phyloP scores from a whole-genome alignment of 352 stramenopile genomes.

The Globisporangium splendens region DNA sequence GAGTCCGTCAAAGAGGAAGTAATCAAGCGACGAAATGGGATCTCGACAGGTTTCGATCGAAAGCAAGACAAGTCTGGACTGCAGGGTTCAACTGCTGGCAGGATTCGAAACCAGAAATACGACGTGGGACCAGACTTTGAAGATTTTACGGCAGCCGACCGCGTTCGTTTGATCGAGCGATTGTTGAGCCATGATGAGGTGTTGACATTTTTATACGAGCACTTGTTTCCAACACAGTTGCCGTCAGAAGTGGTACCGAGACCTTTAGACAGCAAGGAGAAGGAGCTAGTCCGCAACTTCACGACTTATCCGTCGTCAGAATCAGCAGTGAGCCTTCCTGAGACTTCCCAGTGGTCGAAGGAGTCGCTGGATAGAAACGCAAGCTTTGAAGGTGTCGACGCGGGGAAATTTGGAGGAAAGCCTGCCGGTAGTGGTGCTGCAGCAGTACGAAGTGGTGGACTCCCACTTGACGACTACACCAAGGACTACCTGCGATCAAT shows the following conservation, averaged over 20 bases:
- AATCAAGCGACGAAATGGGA: constrained; percentile 30
- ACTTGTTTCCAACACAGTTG: constrained; percentile 58
- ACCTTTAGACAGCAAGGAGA: constrained; percentile 6
- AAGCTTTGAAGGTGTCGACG: background rate
- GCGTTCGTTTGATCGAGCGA: constrained; percentile 68
- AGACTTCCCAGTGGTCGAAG: constrained; percentile 2
- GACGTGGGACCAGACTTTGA: constrained; percentile 46
- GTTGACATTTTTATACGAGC: constrained; percentile 65
- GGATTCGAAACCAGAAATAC: constrained; percentile 25
- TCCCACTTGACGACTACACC: constrained; percentile 49
- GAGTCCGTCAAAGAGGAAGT: constrained; percentile 82
- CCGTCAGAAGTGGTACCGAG: constrained; percentile 9
- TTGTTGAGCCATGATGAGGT: constrained; percentile 81
- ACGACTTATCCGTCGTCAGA: constrained; percentile 5
- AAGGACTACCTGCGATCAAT: constrained; percentile 51
- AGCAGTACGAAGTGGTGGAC: constrained; percentile 24
- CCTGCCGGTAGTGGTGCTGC: constrained; percentile 36
- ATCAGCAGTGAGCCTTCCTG: constrained; percentile 21
- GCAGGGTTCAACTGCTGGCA: constrained; percentile 19
- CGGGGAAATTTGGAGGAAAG: constrained; percentile 1
- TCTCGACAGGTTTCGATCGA: background rate
- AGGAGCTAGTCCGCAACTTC: background rate
- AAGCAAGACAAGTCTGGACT: constrained; percentile 19
- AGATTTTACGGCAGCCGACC: constrained; percentile 67
- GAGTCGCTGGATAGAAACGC: constrained; percentile 1